These are phyloP conservation scores for Aspergillus sp. DNA, from an alignment of 2,329 filamentous ascomycete genomes.

Conservation along the genomic window DNA sequence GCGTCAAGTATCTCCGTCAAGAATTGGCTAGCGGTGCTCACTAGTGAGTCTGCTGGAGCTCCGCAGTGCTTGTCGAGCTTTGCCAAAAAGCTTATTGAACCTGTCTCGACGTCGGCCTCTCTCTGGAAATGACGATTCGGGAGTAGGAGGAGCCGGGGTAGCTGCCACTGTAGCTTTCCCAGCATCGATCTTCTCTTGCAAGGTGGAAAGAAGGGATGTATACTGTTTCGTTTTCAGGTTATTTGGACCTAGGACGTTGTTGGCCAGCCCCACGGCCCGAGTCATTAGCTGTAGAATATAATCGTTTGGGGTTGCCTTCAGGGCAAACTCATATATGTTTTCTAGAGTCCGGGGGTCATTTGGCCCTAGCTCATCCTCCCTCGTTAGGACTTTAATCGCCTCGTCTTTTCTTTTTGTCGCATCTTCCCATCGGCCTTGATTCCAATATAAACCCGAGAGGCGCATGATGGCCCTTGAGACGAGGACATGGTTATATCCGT, in stretches of 20 bases:
- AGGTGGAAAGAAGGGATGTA: neutral
- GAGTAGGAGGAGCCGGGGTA: neutral
- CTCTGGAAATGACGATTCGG: neutral
- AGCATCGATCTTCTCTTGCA: neutral
- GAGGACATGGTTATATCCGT: neutral
- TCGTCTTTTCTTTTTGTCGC: neutral
- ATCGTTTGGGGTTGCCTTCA: neutral
- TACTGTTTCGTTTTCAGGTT: neutral
- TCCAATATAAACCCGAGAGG: neutral
- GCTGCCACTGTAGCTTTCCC: neutral
- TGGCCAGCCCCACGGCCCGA: neutral
- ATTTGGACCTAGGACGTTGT: neutral
- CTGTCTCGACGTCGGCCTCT: neutral
- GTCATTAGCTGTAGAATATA: neutral
- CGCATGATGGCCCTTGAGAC: constrained; percentile 8
- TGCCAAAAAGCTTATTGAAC: neutral
- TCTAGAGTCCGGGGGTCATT: neutral
- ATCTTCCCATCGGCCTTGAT: neutral
- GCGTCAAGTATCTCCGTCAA: no score
- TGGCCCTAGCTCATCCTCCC: neutral
- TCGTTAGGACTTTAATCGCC: neutral
- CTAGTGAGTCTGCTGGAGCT: neutral
- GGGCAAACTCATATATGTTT: neutral
- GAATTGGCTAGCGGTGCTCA: no score
- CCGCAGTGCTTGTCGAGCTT: neutral